Evolutionary conservation across 495 filamentous ascomycete species (phyloP).

Genomic region (Hypoxylon fuscum): DNA sequence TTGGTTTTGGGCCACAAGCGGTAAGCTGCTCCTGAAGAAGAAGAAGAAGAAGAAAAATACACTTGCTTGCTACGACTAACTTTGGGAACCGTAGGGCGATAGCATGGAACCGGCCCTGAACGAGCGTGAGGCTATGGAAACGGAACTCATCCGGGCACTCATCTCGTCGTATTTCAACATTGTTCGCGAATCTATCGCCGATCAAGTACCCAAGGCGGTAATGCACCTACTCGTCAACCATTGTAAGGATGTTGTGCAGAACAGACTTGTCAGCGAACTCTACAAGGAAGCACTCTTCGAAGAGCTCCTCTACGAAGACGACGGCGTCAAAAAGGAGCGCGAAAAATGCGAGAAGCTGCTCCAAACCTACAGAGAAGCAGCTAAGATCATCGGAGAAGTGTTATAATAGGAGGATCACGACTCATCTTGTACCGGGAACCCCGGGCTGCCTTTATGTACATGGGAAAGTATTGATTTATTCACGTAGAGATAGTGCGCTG

Average conservation of each 20-base stretch:
- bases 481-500: constrained; percentile 26
- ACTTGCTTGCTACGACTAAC: constrained; percentile 42
- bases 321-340: constrained; percentile 93
- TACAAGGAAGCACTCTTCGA: constrained; percentile 94
- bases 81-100: constrained; percentile 46
- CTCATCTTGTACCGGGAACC: constrained; percentile 28
- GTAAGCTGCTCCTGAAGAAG: constrained; percentile 37
- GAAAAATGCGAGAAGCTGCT: constrained; percentile 97
- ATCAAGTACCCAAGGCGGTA: constrained; percentile 97
- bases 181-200: constrained; percentile 94
- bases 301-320: constrained; percentile 96
- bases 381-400: constrained; percentile 97
- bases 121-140: constrained; percentile 95
- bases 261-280: constrained; percentile 91
- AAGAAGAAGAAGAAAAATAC: too few species aligned
- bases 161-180: constrained; percentile 99
- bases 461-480: constrained; percentile 23
- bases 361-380: constrained; percentile 93
- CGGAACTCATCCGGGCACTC: constrained; percentile 92
- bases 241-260: constrained; percentile 97
- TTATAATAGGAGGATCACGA: constrained; percentile 61
- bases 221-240: constrained; percentile 99
- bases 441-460: constrained; percentile 23
- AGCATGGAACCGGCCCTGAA: constrained; percentile 83
- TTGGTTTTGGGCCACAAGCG: constrained; percentile 42